Evolutionary conservation across 768 basidiomycete genomes (phyloP), one percentile per base, ranked within the genome.

Genomic region (Chalciporus pseudorubinellus): DNA sequence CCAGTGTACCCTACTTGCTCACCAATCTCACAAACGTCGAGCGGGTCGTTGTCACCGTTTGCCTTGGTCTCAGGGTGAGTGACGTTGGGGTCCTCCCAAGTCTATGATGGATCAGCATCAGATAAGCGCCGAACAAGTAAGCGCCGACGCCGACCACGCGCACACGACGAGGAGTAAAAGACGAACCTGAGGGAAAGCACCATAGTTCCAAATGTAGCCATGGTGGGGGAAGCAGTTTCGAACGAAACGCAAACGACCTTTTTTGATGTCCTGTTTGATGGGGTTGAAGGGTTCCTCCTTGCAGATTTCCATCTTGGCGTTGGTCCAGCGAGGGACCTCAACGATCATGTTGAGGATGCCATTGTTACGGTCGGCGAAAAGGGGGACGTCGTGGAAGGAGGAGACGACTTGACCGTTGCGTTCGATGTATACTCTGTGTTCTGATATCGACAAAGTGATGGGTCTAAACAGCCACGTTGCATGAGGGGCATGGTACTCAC

Each of bases 141-240:
- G 26, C 39, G 41, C 11, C 18, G 29, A 19, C 8, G 39, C 26
- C 24, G 26, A 20, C 28, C 16, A 44, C 5, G 24, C 16, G 13
- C 28, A 22, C 24, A 38, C 10, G 26, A 36, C 3, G 39, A 10
- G 9, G 16, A 41, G 14, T 5, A 38, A 31, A 18, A 10, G 36
- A 38, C 83, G 43, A 50, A 87, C 93, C 83, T 95, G 93, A 55
- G 95, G 95, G 84, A 99, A 97, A 53, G 95, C 94, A 64, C 95
- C 95, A 67, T 99, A 99, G 81, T 99, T 99, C 97, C 97, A 99
- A 79, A 99, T 94, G 80, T 98, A 95, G 33, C 97, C 95, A 70
- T 98, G 95, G 79, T 99, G 97, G 61, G 97, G 97, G 89, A 99
- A 99, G 75, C 97, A 98, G 82, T 98, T 98, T 75, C 97, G 88